Conservation (phyloP, 2,329 filamentous ascomycete genomes). For the Colletotrichum sojae region DNA sequence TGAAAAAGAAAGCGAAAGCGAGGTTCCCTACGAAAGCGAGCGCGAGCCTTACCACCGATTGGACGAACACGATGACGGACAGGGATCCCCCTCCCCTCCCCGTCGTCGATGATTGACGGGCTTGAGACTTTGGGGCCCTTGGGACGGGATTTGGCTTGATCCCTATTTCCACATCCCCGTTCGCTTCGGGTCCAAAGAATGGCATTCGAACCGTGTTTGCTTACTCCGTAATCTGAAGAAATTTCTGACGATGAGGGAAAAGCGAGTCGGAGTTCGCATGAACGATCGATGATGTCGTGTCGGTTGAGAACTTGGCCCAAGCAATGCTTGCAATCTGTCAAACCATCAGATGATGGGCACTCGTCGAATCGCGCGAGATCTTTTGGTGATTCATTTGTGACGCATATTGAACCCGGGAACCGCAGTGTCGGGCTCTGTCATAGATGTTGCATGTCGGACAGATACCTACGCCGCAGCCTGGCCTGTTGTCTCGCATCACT, state of each 20-base stretch:
- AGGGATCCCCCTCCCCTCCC: constrained; percentile 1
- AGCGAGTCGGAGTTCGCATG: background rate
- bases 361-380: constrained; percentile 11
- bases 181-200: background rate
- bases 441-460: background rate
- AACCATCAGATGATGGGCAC: constrained; percentile 10
- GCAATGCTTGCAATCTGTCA: constrained; percentile 1
- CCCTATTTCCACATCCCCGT: constrained; percentile 2
- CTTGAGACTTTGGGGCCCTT: constrained; percentile 8
- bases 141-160: constrained; percentile 2
- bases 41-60: constrained; percentile 18
- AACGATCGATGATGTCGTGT: background rate
- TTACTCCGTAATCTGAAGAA: background rate
- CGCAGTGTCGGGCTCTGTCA: background rate
- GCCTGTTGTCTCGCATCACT: background rate
- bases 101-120: constrained; percentile 2
- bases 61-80: background rate
- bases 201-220: constrained; percentile 12
- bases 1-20: constrained; percentile 29
- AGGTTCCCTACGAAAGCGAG: constrained; percentile 22
- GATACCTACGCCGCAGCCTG: too few species aligned
- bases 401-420: background rate
- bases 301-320: constrained; percentile 1
- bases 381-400: background rate
- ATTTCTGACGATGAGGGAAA: background rate